Base-by-base conservation (phyloP, 306 rosid genomes). In the Medicago truncatula region DNA sequence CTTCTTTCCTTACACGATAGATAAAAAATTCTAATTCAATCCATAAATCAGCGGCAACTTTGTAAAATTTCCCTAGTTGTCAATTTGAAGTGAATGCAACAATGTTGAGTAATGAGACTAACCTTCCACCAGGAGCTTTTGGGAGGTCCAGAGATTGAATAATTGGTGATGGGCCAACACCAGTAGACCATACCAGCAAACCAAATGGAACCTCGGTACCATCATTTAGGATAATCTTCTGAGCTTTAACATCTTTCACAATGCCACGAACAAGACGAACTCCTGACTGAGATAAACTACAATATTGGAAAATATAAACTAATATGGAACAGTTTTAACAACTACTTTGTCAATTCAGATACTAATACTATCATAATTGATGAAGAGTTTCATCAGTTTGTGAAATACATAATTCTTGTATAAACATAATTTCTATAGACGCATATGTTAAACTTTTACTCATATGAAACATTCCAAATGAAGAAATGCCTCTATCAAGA, bases 121-220 rank as follows among this genome's bases (percentile, higher is more conserved):
- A 89, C 99, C 99, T 89, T 85, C 99, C 99, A 82, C 97, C 99
- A 9, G 97, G 92, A 86, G 99, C 79, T 84, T 96, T 96, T 9
- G 99, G 92, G 50, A 96, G 84, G 47, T 87, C 87, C 71, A 89
- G 16, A 44, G 93, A 80, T 13, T 77, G 84, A 69, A 90, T 79
- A 71, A 95, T 57, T 44, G 92, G 66, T 16, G 99, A 92, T 39
- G 99, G 98, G 63, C 97, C 99, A 82, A 96, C 99, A 57, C 99
- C 98, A 21, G 98, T 96, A 40, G 99, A 92, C 99, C 99, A 96
- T 50, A 96, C 99, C 44, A 96, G 65, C 84, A 96, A 73, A 46
- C 99, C 99, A 79, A 84, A 96, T 50, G 99, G 97, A 75, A 96
- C 98, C 86, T 96, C 97, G 8, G 91, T 86, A 77, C 91, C 99